A percentile compares a stretch with the other conserved stretches of the same genome.
Evolutionary conservation across 2,329 filamentous ascomycete species (phyloP).

Genomic region (Coniochaeta sp.): DNA sequence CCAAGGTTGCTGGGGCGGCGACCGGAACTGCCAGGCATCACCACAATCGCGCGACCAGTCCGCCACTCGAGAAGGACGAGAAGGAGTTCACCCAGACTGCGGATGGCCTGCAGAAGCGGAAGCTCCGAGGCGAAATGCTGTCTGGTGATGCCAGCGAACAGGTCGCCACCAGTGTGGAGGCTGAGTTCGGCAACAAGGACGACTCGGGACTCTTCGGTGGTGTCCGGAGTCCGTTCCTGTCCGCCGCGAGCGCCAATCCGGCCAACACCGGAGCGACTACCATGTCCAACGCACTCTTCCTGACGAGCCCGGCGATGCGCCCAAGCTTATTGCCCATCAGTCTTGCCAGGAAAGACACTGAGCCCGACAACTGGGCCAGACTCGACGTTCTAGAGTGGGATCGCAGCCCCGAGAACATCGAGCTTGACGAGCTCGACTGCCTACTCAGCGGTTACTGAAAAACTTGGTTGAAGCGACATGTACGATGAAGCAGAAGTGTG

Average conservation of each 20-base stretch:
- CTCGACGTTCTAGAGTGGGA: slow-evolving; percentile 50
- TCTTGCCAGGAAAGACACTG: slow-evolving; percentile 28
- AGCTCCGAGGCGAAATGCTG: slow-evolving; percentile 41
- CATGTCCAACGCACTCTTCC: slow-evolving; percentile 25
- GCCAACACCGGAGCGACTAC: slow-evolving; percentile 11
- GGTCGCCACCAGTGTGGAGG: slow-evolving; percentile 18
- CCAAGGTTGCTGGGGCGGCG: not conserved
- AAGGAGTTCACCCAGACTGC: slow-evolving; percentile 96
- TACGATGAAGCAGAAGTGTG: not conserved
- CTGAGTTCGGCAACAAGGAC: slow-evolving; percentile 38
- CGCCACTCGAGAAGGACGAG: slow-evolving; percentile 88
- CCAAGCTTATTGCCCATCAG: slow-evolving; percentile 33
- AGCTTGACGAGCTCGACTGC: slow-evolving; percentile 87
- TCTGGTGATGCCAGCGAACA: slow-evolving; percentile 19
- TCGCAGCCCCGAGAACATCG: slow-evolving; percentile 77
- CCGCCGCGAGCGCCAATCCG: slow-evolving; percentile 14
- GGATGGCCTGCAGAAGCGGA: slow-evolving; percentile 66
- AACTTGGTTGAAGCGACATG: not conserved
- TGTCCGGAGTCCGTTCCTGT: not conserved
- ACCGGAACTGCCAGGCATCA: slow-evolving; percentile 22
- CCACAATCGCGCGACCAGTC: slow-evolving; percentile 68
- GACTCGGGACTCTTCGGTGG: slow-evolving; percentile 47
- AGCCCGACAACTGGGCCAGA: slow-evolving; percentile 35
- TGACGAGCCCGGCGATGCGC: slow-evolving; percentile 50
- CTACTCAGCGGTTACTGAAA: slow-evolving; percentile 70